Percentiles rank a stretch among this genome's conserved stretches.
phyloP scores from a whole-genome alignment of 192 early-diverging fungal species.

The Chytriomyces sp. region DNA sequence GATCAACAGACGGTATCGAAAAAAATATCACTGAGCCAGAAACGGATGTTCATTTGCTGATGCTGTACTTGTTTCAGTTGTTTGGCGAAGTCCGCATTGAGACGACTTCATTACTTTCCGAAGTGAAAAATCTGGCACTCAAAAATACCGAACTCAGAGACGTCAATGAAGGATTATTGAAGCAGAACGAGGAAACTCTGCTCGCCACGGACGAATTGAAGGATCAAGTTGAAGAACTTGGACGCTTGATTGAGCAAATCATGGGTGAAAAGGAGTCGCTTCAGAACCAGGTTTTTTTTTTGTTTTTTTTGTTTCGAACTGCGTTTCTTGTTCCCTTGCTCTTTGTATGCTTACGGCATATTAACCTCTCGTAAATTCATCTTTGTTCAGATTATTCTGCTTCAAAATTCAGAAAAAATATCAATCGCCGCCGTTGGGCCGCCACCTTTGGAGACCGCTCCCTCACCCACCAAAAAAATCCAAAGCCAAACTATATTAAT shows the following conservation, averaged over 20 bases:
- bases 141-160: constrained; percentile 31
- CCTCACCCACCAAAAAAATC: background rate
- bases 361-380: too few relatives aligned
- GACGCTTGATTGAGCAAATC: constrained; percentile 7
- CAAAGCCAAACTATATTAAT: background rate
- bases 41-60: too few relatives aligned
- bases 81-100: constrained; percentile 37
- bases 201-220: constrained; percentile 21
- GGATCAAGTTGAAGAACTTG: constrained; percentile 19
- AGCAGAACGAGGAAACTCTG: constrained; percentile 21
- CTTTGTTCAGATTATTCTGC: too few relatives aligned
- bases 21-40: too few relatives aligned
- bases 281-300: constrained; percentile 17
- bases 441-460: background rate
- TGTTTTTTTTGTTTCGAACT: background rate
- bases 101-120: constrained; percentile 35
- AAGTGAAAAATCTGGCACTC: constrained; percentile 38
- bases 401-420: background rate
- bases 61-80: constrained; percentile 1
- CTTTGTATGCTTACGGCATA: too few relatives aligned
- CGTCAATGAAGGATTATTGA: constrained; percentile 15
- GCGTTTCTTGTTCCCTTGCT: too few relatives aligned
- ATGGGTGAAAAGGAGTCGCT: constrained; percentile 20
- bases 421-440: background rate
- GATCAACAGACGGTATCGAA: constrained; percentile 14